These are phyloP conservation scores for Fragilariopsis cylindrus DNA, from an alignment of 108 stramenopile species.

Conservation along the genomic window DNA sequence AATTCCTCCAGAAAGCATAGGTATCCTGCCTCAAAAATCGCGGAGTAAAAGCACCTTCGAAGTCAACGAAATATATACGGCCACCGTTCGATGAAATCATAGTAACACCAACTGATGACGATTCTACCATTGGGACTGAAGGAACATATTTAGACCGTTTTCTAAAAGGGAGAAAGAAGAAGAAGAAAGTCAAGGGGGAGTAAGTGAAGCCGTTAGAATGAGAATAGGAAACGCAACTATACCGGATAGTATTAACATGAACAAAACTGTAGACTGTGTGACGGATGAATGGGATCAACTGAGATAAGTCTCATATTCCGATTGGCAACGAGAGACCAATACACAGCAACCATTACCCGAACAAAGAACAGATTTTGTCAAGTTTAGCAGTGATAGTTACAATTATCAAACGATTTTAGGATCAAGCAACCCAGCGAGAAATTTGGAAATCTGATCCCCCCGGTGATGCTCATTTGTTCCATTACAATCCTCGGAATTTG, in stretches of 20 bases:
- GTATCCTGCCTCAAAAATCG: neutral
- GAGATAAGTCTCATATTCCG: neutral
- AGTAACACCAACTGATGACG: conserved; percentile 1
- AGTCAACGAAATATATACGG: neutral
- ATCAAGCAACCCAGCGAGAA: neutral
- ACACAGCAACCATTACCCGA: neutral
- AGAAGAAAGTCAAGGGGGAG: neutral
- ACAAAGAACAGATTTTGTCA: neutral
- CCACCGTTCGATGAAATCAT: neutral
- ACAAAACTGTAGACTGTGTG: too few species aligned
- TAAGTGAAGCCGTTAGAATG: too few species aligned
- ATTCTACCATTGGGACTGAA: conserved; percentile 2
- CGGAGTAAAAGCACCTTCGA: neutral
- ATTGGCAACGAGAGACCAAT: neutral
- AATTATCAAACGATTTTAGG: too few species aligned
- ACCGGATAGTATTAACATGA: neutral
- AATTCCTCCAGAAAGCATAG: neutral
- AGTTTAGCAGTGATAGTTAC: too few species aligned
- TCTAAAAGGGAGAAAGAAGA: neutral
- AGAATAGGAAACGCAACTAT: neutral
- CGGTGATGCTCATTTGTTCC: neutral
- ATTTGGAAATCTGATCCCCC: neutral
- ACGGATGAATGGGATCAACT: too few species aligned
- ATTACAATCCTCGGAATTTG: neutral
- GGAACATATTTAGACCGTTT: conserved; percentile 12